These are phyloP conservation scores for Cryptococcus sp. DNA, from an alignment of 1,284 basidiomycete species.

Conservation along the genomic window DNA sequence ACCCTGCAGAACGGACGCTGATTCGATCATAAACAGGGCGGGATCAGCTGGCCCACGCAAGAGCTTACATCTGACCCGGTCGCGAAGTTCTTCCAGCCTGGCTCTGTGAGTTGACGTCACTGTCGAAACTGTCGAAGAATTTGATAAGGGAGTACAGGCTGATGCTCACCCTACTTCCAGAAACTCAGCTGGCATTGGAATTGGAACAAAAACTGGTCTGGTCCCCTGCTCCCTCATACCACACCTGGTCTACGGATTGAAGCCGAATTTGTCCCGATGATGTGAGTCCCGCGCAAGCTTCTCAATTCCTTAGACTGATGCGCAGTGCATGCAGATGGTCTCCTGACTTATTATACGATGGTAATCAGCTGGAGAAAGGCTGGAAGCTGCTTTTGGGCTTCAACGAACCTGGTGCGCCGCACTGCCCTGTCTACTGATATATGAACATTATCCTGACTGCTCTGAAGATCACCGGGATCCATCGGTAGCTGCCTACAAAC, in stretches of 20 bases:
- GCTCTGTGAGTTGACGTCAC: slow-evolving; percentile 30
- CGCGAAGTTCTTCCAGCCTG: slow-evolving; percentile 42
- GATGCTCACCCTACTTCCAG: slow-evolving; percentile 12
- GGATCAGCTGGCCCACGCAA: slow-evolving; percentile 48
- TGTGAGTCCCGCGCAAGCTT: slow-evolving; percentile 29
- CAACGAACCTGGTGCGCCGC: slow-evolving; percentile 46
- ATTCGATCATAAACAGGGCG: slow-evolving; percentile 24
- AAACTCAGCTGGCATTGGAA: slow-evolving; percentile 50
- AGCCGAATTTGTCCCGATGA: slow-evolving; percentile 50
- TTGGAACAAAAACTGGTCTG: slow-evolving; percentile 50
- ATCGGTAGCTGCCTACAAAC: slow-evolving; percentile 26
- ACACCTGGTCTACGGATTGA: slow-evolving; percentile 32
- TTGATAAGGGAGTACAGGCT: background rate
- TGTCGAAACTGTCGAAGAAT: background rate
- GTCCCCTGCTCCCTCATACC: slow-evolving; percentile 34
- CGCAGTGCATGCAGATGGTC: slow-evolving; percentile 34
- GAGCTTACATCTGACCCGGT: slow-evolving; percentile 45
- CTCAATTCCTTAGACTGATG: background rate
- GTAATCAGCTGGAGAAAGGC: slow-evolving; percentile 28
- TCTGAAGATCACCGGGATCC: slow-evolving; percentile 36
- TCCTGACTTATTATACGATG: slow-evolving; percentile 39
- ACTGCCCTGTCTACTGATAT: background rate
- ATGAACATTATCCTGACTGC: background rate
- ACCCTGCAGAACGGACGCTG: background rate
- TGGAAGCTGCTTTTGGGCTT: slow-evolving; percentile 41